These are phyloP conservation scores for Colletotrichum filicis DNA, from an alignment of 2,329 filamentous ascomycete species.

Conservation along the genomic window DNA sequence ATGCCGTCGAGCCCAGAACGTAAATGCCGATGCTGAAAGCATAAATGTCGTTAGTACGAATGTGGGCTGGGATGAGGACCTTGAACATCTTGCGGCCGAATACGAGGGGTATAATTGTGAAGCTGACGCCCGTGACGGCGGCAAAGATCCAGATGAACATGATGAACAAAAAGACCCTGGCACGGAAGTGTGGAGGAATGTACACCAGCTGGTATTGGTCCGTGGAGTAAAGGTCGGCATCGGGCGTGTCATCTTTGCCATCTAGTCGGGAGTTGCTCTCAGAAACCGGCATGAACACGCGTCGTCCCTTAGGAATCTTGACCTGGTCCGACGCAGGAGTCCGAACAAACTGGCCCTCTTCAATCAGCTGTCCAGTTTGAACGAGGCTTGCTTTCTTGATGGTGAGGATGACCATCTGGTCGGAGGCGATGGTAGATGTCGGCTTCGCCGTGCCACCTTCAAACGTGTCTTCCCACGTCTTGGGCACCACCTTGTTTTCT, in stretches of 20 bases:
- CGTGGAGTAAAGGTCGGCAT: constrained; percentile 64
- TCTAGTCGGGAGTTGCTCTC: constrained; percentile 74
- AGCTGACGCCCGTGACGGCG: constrained; percentile 83
- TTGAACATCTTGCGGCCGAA: constrained; percentile 85
- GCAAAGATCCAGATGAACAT: constrained; percentile 94
- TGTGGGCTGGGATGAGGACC: constrained; percentile 74
- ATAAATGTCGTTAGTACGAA: constrained; percentile 93
- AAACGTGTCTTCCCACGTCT: constrained; percentile 69
- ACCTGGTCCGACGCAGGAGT: constrained; percentile 96
- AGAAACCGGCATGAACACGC: constrained; percentile 83
- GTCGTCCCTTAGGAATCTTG: constrained; percentile 85
- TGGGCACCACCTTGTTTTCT: constrained; percentile 56
- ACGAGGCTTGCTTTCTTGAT: constrained; percentile 58
- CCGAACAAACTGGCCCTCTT: constrained; percentile 85
- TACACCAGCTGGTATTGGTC: constrained; percentile 78
- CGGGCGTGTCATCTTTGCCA: constrained; percentile 66
- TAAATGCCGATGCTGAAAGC: constrained; percentile 94
- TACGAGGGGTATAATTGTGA: constrained; percentile 87
- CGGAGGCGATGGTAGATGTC: constrained; percentile 45
- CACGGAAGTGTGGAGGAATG: constrained; percentile 84
- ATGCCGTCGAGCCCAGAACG: constrained; percentile 75
- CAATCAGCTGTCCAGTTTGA: constrained; percentile 64
- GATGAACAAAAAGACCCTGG: constrained; percentile 86
- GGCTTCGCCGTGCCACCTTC: constrained; percentile 59
- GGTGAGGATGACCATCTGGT: constrained; percentile 50